Conservation (phyloP, 768 basidiomycete species). For the Exsudoporus frostii region DNA sequence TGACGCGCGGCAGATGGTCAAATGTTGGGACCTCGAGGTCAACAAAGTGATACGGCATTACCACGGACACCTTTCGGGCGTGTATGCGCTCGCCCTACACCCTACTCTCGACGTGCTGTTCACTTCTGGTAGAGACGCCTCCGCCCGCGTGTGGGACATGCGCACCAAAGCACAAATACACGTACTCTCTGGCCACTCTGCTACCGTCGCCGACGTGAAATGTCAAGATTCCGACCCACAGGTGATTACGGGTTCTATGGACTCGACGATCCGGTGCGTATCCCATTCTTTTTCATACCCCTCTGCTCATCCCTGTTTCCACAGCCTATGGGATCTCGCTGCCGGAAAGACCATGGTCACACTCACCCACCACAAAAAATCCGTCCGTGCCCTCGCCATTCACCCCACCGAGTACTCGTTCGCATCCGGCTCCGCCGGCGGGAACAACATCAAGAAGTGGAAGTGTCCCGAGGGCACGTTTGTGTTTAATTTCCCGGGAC, state of each 20-base stretch:
- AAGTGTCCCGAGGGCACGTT: slow-evolving; percentile 96
- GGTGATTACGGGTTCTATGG: slow-evolving; percentile 98
- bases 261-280: slow-evolving; percentile 84
- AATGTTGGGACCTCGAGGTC: slow-evolving; percentile 98
- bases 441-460: slow-evolving; percentile 99
- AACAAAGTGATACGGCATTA: slow-evolving; percentile 99
- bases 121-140: slow-evolving; percentile 93
- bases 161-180: slow-evolving; percentile 95
- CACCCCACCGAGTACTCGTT: slow-evolving; percentile 98
- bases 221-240: slow-evolving; percentile 98
- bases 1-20: slow-evolving; percentile 77
- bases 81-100: slow-evolving; percentile 90
- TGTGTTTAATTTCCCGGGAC: slow-evolving; percentile 94
- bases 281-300: too few relatives aligned
- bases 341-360: slow-evolving; percentile 97
- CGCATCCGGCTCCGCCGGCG: slow-evolving; percentile 93
- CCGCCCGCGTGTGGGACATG: slow-evolving; percentile 99
- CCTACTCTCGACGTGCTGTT: slow-evolving; percentile 95
- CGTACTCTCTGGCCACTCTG: slow-evolving; percentile 89
- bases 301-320: not conserved
- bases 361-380: slow-evolving; percentile 99
- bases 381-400: slow-evolving; percentile 88
- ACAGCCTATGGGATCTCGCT: slow-evolving; percentile 92
- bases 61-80: slow-evolving; percentile 96
- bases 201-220: slow-evolving; percentile 92